A percentile compares a stretch with the other conserved stretches of the same genome.
phyloP scores from a whole-genome alignment of 148 eudicot genomes.

The Rhododendron simsii region DNA sequence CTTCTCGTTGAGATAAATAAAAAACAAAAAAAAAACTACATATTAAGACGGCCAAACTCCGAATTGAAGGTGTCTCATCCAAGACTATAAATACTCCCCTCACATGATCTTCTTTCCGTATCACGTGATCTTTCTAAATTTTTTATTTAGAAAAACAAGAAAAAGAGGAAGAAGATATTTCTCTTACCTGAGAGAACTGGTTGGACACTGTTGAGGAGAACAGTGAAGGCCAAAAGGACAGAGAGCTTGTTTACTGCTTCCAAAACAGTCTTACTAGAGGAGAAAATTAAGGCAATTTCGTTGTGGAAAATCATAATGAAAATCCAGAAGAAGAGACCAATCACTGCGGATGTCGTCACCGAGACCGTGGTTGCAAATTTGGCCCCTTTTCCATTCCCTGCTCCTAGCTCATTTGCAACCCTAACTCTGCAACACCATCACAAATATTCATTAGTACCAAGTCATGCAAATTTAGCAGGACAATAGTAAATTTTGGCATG shows the following conservation, averaged over 20 bases:
- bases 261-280: constrained; percentile 37
- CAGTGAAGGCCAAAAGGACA: constrained; percentile 46
- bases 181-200: constrained; percentile 47
- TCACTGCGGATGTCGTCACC: constrained; percentile 37
- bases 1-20: no score
- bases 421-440: constrained; percentile 28
- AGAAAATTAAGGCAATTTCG: constrained; percentile 44
- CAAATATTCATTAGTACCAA: background rate
- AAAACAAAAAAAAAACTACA: no score
- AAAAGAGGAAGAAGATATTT: no score
- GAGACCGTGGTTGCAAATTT: constrained; percentile 52
- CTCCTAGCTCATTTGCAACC: constrained; percentile 65
- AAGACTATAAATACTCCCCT: no score
- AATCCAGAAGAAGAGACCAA: constrained; percentile 47
- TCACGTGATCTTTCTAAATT: no score
- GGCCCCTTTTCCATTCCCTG: constrained; percentile 63
- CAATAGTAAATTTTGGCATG: background rate
- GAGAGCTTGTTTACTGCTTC: constrained; percentile 45
- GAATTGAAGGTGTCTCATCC: no score
- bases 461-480: background rate
- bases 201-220: constrained; percentile 61
- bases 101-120: no score
- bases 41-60: no score
- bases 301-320: constrained; percentile 38
- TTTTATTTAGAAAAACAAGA: no score